phyloP scores from a whole-genome alignment of 768 basidiomycete genomes.

The Leccinum incarnatum region DNA sequence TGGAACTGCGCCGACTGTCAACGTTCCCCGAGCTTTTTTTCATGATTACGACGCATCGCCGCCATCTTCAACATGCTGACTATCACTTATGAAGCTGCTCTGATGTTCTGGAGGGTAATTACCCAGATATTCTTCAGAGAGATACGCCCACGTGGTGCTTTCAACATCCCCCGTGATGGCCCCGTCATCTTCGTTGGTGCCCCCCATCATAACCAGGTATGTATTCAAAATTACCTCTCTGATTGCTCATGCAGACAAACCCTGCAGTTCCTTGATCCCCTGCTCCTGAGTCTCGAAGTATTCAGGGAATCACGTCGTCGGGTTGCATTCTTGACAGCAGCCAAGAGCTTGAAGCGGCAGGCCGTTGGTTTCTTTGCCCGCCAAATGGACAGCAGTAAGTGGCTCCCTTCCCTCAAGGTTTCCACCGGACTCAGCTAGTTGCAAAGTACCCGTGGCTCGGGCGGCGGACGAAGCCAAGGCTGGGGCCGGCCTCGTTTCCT shows the following conservation, averaged over 20 bases:
- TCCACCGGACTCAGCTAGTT: constrained; percentile 9
- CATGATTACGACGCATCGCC: constrained; percentile 12
- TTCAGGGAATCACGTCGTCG: constrained; percentile 78
- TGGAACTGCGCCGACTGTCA: not conserved
- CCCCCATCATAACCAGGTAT: constrained; percentile 88
- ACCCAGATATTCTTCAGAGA: constrained; percentile 97
- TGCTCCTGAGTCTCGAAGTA: constrained; percentile 81
- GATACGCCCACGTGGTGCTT: constrained; percentile 89
- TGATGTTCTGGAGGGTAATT: constrained; percentile 81
- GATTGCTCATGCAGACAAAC: constrained; percentile 14
- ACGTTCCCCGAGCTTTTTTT: not conserved
- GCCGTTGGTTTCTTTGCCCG: constrained; percentile 79
- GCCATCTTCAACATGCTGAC: constrained; percentile 20
- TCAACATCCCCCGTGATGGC: constrained; percentile 88
- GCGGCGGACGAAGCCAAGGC: constrained; percentile 82
- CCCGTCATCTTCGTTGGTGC: constrained; percentile 92
- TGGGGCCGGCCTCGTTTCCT: constrained; percentile 67
- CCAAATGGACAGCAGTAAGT: constrained; percentile 85
- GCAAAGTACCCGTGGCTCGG: constrained; percentile 84
- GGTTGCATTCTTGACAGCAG: constrained; percentile 86
- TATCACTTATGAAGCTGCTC: constrained; percentile 63
- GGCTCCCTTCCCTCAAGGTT: not conserved
- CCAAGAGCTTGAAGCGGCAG: constrained; percentile 78
- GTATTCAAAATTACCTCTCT: constrained; percentile 15
- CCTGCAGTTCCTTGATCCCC: constrained; percentile 84